phyloP scores from a whole-genome alignment of 768 basidiomycete species.

The Austroboletus festivus region DNA sequence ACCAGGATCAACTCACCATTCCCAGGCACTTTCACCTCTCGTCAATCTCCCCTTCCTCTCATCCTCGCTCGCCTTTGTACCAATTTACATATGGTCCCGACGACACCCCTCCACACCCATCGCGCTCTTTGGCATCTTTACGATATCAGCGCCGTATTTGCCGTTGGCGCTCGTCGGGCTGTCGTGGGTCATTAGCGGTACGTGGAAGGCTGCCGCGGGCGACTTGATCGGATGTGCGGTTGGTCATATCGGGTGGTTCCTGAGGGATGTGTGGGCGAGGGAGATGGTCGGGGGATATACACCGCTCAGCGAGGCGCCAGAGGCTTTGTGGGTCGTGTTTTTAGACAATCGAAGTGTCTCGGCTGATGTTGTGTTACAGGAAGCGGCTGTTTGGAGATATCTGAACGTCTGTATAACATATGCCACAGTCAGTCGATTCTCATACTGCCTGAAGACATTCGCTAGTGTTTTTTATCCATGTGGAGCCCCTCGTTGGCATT shows the following conservation, averaged over 20 bases:
- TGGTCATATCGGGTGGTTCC: constrained; percentile 82
- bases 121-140: constrained; percentile 91
- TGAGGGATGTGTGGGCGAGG: constrained; percentile 83
- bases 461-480: no score
- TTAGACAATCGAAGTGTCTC: not conserved
- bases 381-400: constrained; percentile 65
- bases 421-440: constrained; percentile 1
- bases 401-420: constrained; percentile 20
- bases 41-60: constrained; percentile 93
- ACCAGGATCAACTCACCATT: not conserved
- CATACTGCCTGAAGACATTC: not conserved
- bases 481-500: no score
- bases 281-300: constrained; percentile 80
- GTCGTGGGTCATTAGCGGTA: constrained; percentile 78
- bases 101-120: constrained; percentile 95
- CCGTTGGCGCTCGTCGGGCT: constrained; percentile 88
- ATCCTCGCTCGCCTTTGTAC: constrained; percentile 87
- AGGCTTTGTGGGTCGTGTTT: constrained; percentile 53
- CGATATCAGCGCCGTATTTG: constrained; percentile 93
- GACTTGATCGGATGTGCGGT: constrained; percentile 85
- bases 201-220: constrained; percentile 79
- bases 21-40: constrained; percentile 75
- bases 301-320: constrained; percentile 70
- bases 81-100: constrained; percentile 96
- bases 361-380: constrained; percentile 33